Evolutionary conservation across 2,329 filamentous ascomycete species (phyloP), one percentile per base, ranked within the genome.

Genomic region (Fusarium sp.): DNA sequence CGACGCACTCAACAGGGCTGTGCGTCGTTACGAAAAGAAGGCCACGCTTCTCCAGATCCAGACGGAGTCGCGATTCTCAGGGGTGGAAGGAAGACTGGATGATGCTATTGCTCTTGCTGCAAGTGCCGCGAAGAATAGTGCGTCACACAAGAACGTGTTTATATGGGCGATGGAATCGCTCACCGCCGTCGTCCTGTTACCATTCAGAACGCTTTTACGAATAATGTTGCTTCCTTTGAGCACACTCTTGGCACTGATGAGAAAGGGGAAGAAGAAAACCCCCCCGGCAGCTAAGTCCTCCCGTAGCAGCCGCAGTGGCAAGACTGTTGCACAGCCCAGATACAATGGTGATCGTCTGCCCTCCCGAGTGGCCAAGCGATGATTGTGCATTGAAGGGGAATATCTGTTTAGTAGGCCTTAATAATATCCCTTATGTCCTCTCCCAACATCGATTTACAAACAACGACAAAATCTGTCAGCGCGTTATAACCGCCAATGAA

Each of bases 1-100:
- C 8, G 94, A 97, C 73, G 92, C 93, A 0, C 83, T 98, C 33
- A 96, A 94, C 72, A 90, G 95, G 47, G 94, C 95, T 6, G 91
- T 98, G 44, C 88, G 95, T 20, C 89, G 93, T 36, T 97, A 97
- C 74, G 95, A 98, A 81, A 97, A 97, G 81, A 92, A 94, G 73
- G 89, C 91, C 6, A 91, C 91, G 1, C 83, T 94, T 9, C 86
- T 94, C 30, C 86, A 92, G 11, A 85, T 91, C 56, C 91, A 95
- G 74, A 92, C 90, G 4, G 93, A 97, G 69, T 86, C 89, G 10
- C 88, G 91, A 26, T 87, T 97, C 60, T 86, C 88, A 40, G 86
- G 89, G 20, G 83, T 97, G 6, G 92, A 97, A 68, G 82, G 84
- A 1, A 86, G 91, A 36, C 79, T 97, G 15, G 88, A 90, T 65